These are phyloP conservation scores for Pichia sp. DNA, from an alignment of 1,139 yeast species.

Conservation along the genomic window DNA sequence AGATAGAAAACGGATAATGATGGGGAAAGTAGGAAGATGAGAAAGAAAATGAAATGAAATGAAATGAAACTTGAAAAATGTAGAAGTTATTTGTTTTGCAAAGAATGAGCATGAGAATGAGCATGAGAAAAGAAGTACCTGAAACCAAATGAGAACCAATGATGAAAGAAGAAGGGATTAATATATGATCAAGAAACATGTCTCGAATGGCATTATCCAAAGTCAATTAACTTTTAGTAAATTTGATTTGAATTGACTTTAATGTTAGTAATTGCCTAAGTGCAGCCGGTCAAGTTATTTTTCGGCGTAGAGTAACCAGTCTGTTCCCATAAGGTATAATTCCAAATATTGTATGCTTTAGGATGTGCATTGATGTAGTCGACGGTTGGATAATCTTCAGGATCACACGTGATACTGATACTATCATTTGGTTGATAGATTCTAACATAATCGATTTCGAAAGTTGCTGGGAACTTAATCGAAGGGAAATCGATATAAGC, in stretches of 20 bases:
- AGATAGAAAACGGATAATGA: background rate
- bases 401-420: slow-evolving; percentile 49
- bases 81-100: background rate
- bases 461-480: slow-evolving; percentile 45
- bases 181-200: background rate
- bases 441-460: slow-evolving; percentile 53
- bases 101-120: background rate
- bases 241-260: background rate
- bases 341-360: slow-evolving; percentile 44
- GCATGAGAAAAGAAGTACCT: background rate
- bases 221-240: background rate
- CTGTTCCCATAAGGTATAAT: slow-evolving; percentile 39
- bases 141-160: background rate
- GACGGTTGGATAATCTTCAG: slow-evolving; percentile 48
- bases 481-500: slow-evolving; percentile 59
- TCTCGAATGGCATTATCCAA: background rate
- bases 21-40: background rate
- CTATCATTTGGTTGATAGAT: slow-evolving; percentile 52
- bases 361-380: slow-evolving; percentile 49
- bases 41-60: background rate
- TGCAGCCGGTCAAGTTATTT: slow-evolving; percentile 29
- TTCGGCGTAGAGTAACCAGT: slow-evolving; percentile 36
- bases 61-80: background rate
- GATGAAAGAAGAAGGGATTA: slow-evolving; percentile 11
- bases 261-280: slow-evolving; percentile 9